phyloP scores from a whole-genome alignment of 768 basidiomycete species.

The Pleurotus cornucopiae region DNA sequence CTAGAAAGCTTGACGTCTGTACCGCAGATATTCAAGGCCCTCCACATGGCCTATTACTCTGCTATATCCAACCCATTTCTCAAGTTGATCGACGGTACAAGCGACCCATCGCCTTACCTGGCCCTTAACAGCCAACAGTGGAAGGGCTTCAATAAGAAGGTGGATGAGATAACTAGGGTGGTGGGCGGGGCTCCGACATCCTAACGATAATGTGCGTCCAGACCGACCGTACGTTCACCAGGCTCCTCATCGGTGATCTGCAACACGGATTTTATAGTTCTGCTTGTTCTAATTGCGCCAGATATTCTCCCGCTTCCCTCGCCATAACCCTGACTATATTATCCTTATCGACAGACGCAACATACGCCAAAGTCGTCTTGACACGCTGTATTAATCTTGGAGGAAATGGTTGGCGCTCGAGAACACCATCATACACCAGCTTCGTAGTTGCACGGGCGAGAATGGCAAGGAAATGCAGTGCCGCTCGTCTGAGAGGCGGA shows the following conservation, averaged over 20 bases:
- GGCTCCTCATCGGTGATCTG: background rate
- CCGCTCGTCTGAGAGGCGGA: conserved; percentile 80
- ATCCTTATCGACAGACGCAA: conserved; percentile 71
- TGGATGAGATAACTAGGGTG: conserved; percentile 72
- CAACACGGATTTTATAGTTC: conserved; percentile 31
- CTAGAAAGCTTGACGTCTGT: background rate
- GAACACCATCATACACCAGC: conserved; percentile 43
- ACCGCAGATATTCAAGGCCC: conserved; percentile 76
- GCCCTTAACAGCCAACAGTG: conserved; percentile 62
- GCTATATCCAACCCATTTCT: conserved; percentile 87
- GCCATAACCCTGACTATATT: conserved; percentile 72
- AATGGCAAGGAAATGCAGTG: conserved; percentile 74
- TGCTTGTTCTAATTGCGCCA: conserved; percentile 47
- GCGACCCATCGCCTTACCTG: conserved; percentile 53
- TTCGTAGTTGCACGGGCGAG: conserved; percentile 58
- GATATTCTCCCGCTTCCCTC: conserved; percentile 54
- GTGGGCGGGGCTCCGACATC: conserved; percentile 37
- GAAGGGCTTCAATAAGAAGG: conserved; percentile 61
- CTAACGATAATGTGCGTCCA: background rate
- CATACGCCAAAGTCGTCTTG: conserved; percentile 61
- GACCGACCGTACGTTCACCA: no score
- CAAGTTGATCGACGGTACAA: conserved; percentile 50
- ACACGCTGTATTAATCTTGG: conserved; percentile 41
- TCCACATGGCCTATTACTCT: conserved; percentile 84
- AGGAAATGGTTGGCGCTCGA: conserved; percentile 26